These are phyloP conservation scores for Exophiala aquamarina DNA, from an alignment of 2,329 filamentous ascomycete genomes.

Conservation along the genomic window DNA sequence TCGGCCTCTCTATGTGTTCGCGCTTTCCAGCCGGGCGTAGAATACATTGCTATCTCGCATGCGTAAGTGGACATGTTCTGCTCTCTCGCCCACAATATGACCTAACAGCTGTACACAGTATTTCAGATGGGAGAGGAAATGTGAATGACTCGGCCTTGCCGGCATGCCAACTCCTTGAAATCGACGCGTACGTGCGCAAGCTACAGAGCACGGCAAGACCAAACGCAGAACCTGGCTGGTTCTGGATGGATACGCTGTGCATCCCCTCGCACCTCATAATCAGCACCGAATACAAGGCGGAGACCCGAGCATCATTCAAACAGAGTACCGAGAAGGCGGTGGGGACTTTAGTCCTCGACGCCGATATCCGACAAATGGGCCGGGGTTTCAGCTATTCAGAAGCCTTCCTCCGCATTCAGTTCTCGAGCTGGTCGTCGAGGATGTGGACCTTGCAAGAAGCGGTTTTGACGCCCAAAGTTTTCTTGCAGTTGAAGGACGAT, in stretches of 20 bases:
- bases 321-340: not conserved
- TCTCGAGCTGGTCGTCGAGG: not conserved
- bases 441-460: not conserved
- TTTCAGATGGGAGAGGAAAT: not conserved
- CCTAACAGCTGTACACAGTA: no score
- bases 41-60: not conserved
- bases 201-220: not conserved
- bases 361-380: not conserved
- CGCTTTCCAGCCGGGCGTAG: not conserved
- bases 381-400: not conserved
- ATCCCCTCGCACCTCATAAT: not conserved
- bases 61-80: not conserved
- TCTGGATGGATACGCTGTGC: conserved; percentile 1
- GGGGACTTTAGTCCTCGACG: not conserved
- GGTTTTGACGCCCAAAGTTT: not conserved
- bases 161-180: not conserved
- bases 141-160: not conserved
- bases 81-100: no score
- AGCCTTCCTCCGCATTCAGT: not conserved
- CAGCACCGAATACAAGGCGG: not conserved
- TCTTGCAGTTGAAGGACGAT: not conserved
- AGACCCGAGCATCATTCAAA: not conserved
- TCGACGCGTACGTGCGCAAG: not conserved
- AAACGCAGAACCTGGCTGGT: not conserved
- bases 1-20: not conserved